phyloP scores from a whole-genome alignment of 2,329 filamentous ascomycete species.

The Didymella glomerata region DNA sequence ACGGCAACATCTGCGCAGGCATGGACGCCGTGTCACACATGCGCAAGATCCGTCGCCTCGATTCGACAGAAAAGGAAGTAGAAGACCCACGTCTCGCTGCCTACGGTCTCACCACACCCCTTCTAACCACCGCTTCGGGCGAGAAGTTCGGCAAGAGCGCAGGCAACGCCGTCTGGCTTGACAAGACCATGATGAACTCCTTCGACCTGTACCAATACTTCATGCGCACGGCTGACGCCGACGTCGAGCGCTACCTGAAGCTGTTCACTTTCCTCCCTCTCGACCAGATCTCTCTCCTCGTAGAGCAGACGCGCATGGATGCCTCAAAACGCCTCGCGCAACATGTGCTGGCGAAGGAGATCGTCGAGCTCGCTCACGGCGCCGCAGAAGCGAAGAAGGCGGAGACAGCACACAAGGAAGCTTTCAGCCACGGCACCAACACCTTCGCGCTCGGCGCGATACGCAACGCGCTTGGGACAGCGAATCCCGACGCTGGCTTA shows the following conservation, averaged over 20 bases:
- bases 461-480: conserved; percentile 27
- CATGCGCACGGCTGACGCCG: conserved; percentile 79
- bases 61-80: conserved; percentile 22
- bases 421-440: conserved; percentile 51
- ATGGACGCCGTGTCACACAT: conserved; percentile 84
- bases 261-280: conserved; percentile 89
- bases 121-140: conserved; percentile 84
- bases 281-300: conserved; percentile 69
- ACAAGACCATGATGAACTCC: conserved; percentile 77
- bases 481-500: conserved; percentile 10
- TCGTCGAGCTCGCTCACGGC: conserved; percentile 82
- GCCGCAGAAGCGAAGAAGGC: conserved; percentile 68
- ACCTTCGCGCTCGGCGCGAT: conserved; percentile 41
- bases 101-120: conserved; percentile 87
- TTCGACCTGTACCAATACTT: conserved; percentile 95
- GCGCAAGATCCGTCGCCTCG: conserved; percentile 53
- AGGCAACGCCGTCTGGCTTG: conserved; percentile 93
- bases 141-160: conserved; percentile 95
- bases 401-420: conserved; percentile 62
- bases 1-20: conserved; percentile 92
- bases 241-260: conserved; percentile 83
- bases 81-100: conserved; percentile 60
- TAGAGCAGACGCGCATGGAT: conserved; percentile 72
- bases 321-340: conserved; percentile 80
- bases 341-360: conserved; percentile 81